Base-by-base conservation (phyloP, 2,329 filamentous ascomycete species). In the Sarocladiaceae sp. region DNA sequence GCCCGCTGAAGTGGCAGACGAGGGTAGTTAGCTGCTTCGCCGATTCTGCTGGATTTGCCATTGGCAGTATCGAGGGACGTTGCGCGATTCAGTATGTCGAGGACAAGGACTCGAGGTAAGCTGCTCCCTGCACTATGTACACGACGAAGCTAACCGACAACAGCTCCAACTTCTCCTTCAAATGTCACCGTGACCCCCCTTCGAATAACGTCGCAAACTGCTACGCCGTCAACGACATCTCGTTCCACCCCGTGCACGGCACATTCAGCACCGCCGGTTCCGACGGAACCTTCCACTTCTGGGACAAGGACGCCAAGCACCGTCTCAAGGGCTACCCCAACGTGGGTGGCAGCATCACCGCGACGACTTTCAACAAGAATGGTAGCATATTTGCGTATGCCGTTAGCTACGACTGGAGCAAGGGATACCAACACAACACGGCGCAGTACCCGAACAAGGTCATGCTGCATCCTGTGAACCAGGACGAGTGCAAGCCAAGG, bases 41-140 rank as follows among this genome's bases (percentile, higher is more conserved):
- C 13, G 93, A 99, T 66, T 88, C 90, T 6, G 85, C 84, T 1
- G 94, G 94, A 5, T 99, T 96, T 64, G 94, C 94, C 1, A 89
- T 99, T 49, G 94, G 94, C 52, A 96, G 90, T 66, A 96, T 99
- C 62, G 94, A 99, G 69, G 94, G 94, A 26, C 87, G 94, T 52
- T 99, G 94, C 68, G 94, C 94, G 2, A 99, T 99, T 57, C 94
- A 99, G 67, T 97, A 99, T 63, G 90, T 97, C 31, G 93, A 99
- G 63, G 94, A 99, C 39, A 97, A 97, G 71, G 91, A 99, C 66
- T 75, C 87, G 3, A 82, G 72, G 86, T 86, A 74, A 64, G 76
- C 63, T 31, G 26, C 33, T 5, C 17, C 22, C 31, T 33, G 37
- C 15, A 40, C 48, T 58, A 29, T 55, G 25, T 25, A 10, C 12